Conservation (phyloP, 1,139 yeast genomes). For the Zygosaccharomyces sapae region DNA sequence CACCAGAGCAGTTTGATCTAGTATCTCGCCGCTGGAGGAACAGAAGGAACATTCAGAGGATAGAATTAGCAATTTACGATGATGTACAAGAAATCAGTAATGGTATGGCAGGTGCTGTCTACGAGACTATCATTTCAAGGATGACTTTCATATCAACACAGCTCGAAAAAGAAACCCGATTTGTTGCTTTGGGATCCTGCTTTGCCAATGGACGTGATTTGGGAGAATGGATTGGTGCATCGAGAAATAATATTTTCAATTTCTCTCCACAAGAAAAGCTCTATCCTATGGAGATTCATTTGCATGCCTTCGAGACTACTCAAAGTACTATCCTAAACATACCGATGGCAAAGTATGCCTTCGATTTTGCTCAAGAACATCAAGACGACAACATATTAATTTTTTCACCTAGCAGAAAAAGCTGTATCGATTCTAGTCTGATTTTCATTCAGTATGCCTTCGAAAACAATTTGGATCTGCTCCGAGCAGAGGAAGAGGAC, state of each 20-base stretch:
- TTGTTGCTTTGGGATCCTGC: slow-evolving; percentile 65
- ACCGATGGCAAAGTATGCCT: slow-evolving; percentile 51
- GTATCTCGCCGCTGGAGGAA: slow-evolving; percentile 80
- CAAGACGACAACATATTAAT: slow-evolving; percentile 35
- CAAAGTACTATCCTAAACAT: slow-evolving; percentile 50
- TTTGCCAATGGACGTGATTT: slow-evolving; percentile 72
- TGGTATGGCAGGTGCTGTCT: slow-evolving; percentile 50
- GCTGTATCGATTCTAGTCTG: slow-evolving; percentile 50
- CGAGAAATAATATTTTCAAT: slow-evolving; percentile 55
- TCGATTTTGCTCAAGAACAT: slow-evolving; percentile 27
- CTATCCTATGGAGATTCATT: slow-evolving; percentile 53
- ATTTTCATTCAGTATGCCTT: slow-evolving; percentile 42
- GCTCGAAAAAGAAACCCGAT: slow-evolving; percentile 49
- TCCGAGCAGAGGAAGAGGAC: slow-evolving; percentile 39
- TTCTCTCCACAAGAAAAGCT: slow-evolving; percentile 62
- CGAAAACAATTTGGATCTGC: slow-evolving; percentile 38
- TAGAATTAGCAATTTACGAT: slow-evolving; percentile 69
- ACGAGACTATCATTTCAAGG: slow-evolving; percentile 69
- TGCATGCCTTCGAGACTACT: slow-evolving; percentile 48
- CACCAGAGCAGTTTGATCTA: slow-evolving; percentile 72
- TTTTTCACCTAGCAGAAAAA: slow-evolving; percentile 55
- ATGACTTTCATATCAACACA: slow-evolving; percentile 67
- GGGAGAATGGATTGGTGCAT: slow-evolving; percentile 82
- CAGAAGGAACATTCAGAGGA: slow-evolving; percentile 60
- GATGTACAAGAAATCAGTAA: slow-evolving; percentile 70